Conservation (phyloP, 2,329 filamentous ascomycete species). For the Didymella segeticola region DNA sequence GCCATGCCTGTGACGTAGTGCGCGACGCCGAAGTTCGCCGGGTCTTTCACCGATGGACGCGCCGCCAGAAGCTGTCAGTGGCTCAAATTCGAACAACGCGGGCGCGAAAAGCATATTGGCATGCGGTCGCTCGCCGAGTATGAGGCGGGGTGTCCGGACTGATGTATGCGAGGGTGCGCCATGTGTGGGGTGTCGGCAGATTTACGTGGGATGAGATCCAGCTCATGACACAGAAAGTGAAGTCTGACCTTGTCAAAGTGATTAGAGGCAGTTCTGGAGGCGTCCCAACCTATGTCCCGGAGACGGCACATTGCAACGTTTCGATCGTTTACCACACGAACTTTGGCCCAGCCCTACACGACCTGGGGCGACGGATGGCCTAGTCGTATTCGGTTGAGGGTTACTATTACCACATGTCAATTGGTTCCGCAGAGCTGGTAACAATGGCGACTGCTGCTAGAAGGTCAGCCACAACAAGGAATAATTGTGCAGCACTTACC, state of each 20-base stretch:
- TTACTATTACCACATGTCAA: not conserved
- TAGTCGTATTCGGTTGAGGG: not conserved
- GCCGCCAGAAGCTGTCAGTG: conserved; percentile 14
- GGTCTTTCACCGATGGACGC: conserved; percentile 20
- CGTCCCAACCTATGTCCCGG: not conserved
- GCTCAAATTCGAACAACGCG: not conserved
- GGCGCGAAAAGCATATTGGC: not conserved
- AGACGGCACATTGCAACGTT: not conserved
- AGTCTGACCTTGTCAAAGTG: not conserved
- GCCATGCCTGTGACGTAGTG: conserved; percentile 31
- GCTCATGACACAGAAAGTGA: conserved; percentile 3
- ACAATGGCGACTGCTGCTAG: not conserved
- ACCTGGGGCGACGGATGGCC: not conserved
- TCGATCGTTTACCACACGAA: not conserved
- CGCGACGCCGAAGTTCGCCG: conserved; percentile 33
- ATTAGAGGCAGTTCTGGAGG: not conserved
- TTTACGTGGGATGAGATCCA: conserved; percentile 8
- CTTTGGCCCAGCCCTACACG: not conserved
- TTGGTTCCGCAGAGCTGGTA: not conserved
- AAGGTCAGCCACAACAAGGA: conserved; percentile 3
- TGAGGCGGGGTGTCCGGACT: conserved; percentile 7
- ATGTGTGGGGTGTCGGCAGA: conserved; percentile 9
- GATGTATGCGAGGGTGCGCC: conserved; percentile 10
- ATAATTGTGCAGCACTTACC: conserved; percentile 2
- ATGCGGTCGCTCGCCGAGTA: conserved; percentile 7